These are phyloP conservation scores for Diplodia corticola DNA, from an alignment of 2,329 filamentous ascomycete species.

Conservation along the genomic window DNA sequence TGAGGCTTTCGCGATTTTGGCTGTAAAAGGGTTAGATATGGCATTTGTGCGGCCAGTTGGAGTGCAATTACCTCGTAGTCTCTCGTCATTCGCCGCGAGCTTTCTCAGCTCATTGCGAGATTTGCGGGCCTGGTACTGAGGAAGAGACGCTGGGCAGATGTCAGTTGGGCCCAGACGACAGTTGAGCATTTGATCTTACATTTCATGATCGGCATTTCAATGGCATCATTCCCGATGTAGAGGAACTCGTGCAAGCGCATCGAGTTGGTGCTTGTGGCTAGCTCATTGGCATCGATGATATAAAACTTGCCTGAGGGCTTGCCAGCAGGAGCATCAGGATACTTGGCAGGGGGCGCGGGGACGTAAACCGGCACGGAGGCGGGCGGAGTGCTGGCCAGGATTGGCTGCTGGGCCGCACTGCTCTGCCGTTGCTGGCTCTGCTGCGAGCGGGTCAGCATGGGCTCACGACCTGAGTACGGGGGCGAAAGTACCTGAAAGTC, in stretches of 20 bases:
- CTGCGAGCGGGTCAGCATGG: not conserved
- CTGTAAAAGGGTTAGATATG: slow-evolving; percentile 20
- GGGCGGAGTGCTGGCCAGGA: not conserved
- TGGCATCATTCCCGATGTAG: slow-evolving; percentile 44
- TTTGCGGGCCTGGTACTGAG: slow-evolving; percentile 44
- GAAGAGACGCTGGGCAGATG: slow-evolving; percentile 39
- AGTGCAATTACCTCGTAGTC: slow-evolving; percentile 34
- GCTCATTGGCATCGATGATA: slow-evolving; percentile 43
- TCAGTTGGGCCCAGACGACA: slow-evolving; percentile 27
- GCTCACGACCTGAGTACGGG: not conserved
- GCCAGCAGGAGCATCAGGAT: slow-evolving; percentile 31
- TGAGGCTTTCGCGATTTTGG: slow-evolving; percentile 37
- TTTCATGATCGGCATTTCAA: slow-evolving; percentile 47
- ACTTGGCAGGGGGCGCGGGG: slow-evolving; percentile 7
- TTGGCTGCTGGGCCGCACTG: not conserved
- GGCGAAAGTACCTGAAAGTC: slow-evolving; percentile 18
- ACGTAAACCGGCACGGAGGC: not conserved
- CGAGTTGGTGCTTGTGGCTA: slow-evolving; percentile 48
- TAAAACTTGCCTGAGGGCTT: slow-evolving; percentile 43
- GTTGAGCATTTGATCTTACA: slow-evolving; percentile 36
- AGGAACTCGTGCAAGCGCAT: slow-evolving; percentile 46
- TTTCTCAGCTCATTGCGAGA: slow-evolving; percentile 50
- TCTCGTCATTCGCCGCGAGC: slow-evolving; percentile 44
- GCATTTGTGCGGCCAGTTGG: not conserved
- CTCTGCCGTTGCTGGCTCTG: slow-evolving; percentile 9